A percentile compares a stretch with the other conserved stretches of the same genome.
Conservation (phyloP, 768 basidiomycete genomes). For the Chalciporus chontae region DNA sequence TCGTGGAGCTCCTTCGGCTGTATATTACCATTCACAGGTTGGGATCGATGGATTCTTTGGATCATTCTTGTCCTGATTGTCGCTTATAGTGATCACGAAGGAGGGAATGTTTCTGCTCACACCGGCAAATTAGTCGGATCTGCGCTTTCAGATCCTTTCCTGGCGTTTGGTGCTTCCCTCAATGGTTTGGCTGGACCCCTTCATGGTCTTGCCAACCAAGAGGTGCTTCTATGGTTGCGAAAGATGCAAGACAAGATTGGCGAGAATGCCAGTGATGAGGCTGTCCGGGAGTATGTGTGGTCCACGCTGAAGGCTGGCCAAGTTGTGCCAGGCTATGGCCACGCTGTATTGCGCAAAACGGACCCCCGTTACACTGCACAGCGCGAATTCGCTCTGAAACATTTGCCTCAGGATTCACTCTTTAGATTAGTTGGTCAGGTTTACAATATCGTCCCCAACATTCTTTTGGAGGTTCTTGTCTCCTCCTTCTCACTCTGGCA, state of each 20-base stretch:
- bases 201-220: conserved; percentile 96
- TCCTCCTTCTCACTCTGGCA: background rate
- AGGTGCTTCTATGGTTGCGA: conserved; percentile 90
- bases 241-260: conserved; percentile 93
- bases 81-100: conserved; percentile 84
- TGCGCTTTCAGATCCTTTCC: conserved; percentile 96
- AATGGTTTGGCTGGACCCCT: conserved; percentile 97
- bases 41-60: no score
- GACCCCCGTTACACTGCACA: conserved; percentile 92
- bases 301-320: conserved; percentile 88
- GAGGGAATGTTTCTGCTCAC: conserved; percentile 97
- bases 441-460: conserved; percentile 83
- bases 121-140: conserved; percentile 91
- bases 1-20: conserved; percentile 91
- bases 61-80: no score
- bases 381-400: conserved; percentile 83
- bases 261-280: conserved; percentile 78
- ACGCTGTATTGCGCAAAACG: conserved; percentile 84
- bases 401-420: conserved; percentile 80
- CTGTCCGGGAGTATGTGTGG: conserved; percentile 94
- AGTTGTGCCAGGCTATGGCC: conserved; percentile 91
- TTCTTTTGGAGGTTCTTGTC: conserved; percentile 70
- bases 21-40: conserved; percentile 86
- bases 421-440: conserved; percentile 94
- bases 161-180: conserved; percentile 86